Evolutionary conservation across 805 yeast species (phyloP), one percentile per base, ranked within the genome.

Genomic region (Wickerhamomyces alni): DNA sequence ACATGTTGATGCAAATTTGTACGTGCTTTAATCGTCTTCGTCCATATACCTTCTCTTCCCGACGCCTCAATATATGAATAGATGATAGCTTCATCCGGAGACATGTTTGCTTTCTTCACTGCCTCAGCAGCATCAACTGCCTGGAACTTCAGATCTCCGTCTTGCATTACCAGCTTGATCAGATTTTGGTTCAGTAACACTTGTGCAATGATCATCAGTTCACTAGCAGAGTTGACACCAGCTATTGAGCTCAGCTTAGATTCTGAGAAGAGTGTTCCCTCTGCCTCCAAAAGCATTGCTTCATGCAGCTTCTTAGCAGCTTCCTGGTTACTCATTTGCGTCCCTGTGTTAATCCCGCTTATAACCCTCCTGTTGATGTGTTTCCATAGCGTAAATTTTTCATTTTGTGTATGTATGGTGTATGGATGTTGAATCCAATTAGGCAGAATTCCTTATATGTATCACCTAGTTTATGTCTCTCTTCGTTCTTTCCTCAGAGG

Each of bases 1-100:
- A 89, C 82, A 57, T 87, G 94, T 54, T 87, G 95, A 59, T 89
- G 96, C 44, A 89, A 65, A 53, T 88, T 88, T 12, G 96, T 85
- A 55, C 82, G 80, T 10, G 89, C 87, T 57, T 86, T 86, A 50
- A 89, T 77, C 8, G 95, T 86, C 63, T 87, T 87, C 11, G 95
- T 84, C 97, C 97, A 89, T 38, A 89, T 87, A 33, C 97, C 97
- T 62, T 89, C 97, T 60, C 98, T 71, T 4, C 93, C 95, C 8
- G 94, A 75, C 0, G 95, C 94, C 54, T 87, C 95, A 47, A 91
- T 91, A 54, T 88, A 82, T 1, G 93, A 81, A 58, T 91, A 91
- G 21, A 91, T 83, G 75, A 91, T 76, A 18, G 89, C 82, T 62
- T 93, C 98, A 53, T 93, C 99, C 22, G 81, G 74, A 8, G 74